phyloP scores from a whole-genome alignment of 2,329 filamentous ascomycete species.

The Rachicladosporium sp. region DNA sequence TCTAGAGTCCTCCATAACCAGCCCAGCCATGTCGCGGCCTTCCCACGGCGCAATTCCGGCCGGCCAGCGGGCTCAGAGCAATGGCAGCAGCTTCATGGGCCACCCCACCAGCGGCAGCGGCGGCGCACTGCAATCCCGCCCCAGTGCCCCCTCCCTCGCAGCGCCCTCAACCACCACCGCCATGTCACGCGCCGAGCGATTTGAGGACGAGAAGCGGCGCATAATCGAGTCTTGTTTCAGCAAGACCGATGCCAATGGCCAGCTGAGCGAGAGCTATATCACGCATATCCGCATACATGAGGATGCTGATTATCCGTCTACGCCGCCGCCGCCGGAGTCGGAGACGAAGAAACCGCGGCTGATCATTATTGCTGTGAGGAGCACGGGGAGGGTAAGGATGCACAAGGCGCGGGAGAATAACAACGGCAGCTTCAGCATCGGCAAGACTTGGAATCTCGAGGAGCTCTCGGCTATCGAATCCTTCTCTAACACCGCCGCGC shows the following conservation, averaged over 20 bases:
- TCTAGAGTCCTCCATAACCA: constrained; percentile 2
- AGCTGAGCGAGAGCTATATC: constrained; percentile 85
- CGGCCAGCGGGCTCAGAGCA: constrained; percentile 7
- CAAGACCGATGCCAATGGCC: constrained; percentile 78
- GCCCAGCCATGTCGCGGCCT: constrained; percentile 9
- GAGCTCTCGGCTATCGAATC: constrained; percentile 76
- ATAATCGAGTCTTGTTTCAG: constrained; percentile 91
- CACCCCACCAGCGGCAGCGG: constrained; percentile 2
- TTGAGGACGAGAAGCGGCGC: constrained; percentile 91
- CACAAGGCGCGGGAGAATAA: constrained; percentile 95
- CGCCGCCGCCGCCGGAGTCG: constrained; percentile 71
- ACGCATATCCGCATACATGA: constrained; percentile 90
- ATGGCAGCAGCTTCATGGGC: constrained; percentile 6
- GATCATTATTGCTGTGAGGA: constrained; percentile 86
- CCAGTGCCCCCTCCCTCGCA: constrained; percentile 1
- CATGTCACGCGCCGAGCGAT: constrained; percentile 57
- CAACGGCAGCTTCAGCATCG: constrained; percentile 90
- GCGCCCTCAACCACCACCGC: constrained; percentile 3
- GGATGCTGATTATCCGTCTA: constrained; percentile 69
- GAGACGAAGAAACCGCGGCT: constrained; percentile 76
- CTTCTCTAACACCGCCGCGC: constrained; percentile 41
- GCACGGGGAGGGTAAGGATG: constrained; percentile 82
- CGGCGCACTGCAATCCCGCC: constrained; percentile 3
- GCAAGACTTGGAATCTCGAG: constrained; percentile 95
- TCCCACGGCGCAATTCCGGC: background rate